Base-by-base conservation (phyloP, 1,139 yeast species). In the Debaryomyces nepalensis region DNA sequence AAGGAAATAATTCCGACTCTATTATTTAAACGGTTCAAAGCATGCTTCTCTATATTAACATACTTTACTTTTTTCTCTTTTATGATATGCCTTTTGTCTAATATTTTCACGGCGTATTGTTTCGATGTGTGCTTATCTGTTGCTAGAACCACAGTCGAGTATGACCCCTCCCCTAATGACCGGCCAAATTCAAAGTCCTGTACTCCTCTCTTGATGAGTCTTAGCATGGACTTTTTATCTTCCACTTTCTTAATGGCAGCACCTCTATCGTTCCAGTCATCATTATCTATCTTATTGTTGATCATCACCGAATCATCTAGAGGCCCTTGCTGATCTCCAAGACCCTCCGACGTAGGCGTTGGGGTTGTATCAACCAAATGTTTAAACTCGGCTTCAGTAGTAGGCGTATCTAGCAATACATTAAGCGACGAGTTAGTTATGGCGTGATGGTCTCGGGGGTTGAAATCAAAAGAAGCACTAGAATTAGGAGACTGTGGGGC, bases 1-100 rank as follows among this genome's bases (percentile, higher is more conserved):
- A 93, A 73, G 12, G 93, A 83, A 16, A 93, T 90, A 35, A 93
- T 80, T 1, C 99, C 99, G 33, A 62, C 56, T 35, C 75, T 47
- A 48, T 85, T 83, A 22, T 91, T 93, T 44, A 93, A 71, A 32
- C 95, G 68, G 60, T 91, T 90, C 54, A 95, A 72, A 1, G 98
- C 93, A 56, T 89, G 89, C 63, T 93, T 93, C 63, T 95, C 99
- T 46, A 95, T 93, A 58, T 91, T 91, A 46, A 93, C 99, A 58
- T 93, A 95, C 64, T 95, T 93, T 53, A 91, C 95, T 63, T 93
- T 93, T 60, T 87, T 87, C 64, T 93, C 99, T 62, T 88, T 86
- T 54, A 93, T 93, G 46, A 93, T 95, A 64, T 95, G 99, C 33
- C 90, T 78, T 64, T 95, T 95, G 52, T 95, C 95, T 34, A 95